Percentiles rank a stretch among this genome's conserved stretches.
Evolutionary conservation across 23 red algal species (phyloP).

Genomic region (Cyanidiococcus yangmingshanensis): DNA sequence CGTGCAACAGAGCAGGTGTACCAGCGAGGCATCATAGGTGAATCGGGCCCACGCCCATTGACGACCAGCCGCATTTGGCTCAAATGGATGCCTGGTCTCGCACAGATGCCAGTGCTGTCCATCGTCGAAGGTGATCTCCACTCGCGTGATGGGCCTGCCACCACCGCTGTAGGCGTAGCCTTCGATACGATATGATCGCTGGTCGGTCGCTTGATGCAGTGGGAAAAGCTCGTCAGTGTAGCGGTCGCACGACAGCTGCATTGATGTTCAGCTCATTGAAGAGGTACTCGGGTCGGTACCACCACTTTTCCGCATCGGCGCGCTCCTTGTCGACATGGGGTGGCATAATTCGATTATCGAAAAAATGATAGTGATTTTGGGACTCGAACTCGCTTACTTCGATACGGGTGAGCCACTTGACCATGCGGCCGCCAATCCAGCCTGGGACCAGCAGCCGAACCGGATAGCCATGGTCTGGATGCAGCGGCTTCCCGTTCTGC

Average conservation of each 20-base stretch:
- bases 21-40: neutral
- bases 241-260: conserved; percentile 68
- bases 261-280: conserved; percentile 98
- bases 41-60: neutral
- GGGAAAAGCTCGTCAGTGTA: conserved; percentile 71
- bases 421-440: conserved; percentile 95
- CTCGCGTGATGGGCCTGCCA: conserved; percentile 76
- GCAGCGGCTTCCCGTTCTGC: conserved; percentile 60
- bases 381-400: conserved; percentile 51
- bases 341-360: conserved; percentile 88
- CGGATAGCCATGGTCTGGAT: conserved; percentile 87
- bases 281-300: conserved; percentile 83
- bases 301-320: conserved; percentile 82
- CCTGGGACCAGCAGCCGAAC: conserved; percentile 87
- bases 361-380: conserved; percentile 77
- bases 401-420: conserved; percentile 89
- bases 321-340: conserved; percentile 79
- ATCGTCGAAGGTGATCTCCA: conserved; percentile 78
- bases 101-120: conserved; percentile 61
- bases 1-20: conserved; percentile 3
- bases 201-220: conserved; percentile 33
- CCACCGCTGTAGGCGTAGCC: conserved; percentile 95
- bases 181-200: conserved; percentile 52
- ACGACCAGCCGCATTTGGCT: neutral
- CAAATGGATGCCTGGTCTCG: conserved; percentile 42